phyloP scores from a whole-genome alignment of 2,329 filamentous ascomycete species.

The Aspergillus sclerotialis region DNA sequence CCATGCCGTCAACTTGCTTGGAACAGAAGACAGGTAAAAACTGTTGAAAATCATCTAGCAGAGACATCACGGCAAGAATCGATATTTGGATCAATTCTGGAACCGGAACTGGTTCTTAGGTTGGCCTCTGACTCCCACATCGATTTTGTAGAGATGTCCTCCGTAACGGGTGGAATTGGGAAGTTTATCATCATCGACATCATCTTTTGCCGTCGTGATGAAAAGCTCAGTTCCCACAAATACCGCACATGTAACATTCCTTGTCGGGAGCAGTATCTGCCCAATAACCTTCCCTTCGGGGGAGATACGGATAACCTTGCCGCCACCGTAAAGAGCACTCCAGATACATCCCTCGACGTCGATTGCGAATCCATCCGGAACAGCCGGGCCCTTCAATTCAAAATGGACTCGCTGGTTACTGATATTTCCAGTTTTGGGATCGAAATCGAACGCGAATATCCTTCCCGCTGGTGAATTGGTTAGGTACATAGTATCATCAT shows the following conservation, averaged over 20 bases:
- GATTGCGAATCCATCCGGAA: slow-evolving; percentile 77
- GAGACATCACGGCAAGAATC: too few species aligned
- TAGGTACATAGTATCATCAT: slow-evolving; percentile 70
- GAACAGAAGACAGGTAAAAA: too few species aligned
- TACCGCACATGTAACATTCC: slow-evolving; percentile 71
- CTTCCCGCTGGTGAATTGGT: slow-evolving; percentile 67
- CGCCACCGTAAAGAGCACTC: slow-evolving; percentile 77
- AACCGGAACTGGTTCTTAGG: slow-evolving; percentile 59
- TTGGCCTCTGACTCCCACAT: slow-evolving; percentile 65
- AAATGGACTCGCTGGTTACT: slow-evolving; percentile 68
- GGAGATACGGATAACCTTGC: slow-evolving; percentile 67
- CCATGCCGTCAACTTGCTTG: too few species aligned
- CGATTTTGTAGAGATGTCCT: slow-evolving; percentile 67
- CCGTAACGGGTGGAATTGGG: slow-evolving; percentile 57
- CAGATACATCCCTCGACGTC: slow-evolving; percentile 82
- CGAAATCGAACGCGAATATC: slow-evolving; percentile 71
- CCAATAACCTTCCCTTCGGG: slow-evolving; percentile 64
- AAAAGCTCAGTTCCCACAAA: slow-evolving; percentile 70
- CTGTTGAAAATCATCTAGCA: slow-evolving; percentile 11
- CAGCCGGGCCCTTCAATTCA: slow-evolving; percentile 54
- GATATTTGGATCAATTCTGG: slow-evolving; percentile 9
- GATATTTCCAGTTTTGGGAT: slow-evolving; percentile 55
- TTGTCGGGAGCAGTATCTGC: slow-evolving; percentile 68
- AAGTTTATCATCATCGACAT: slow-evolving; percentile 52
- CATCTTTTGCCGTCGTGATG: slow-evolving; percentile 71